A percentile compares a stretch with the other conserved stretches of the same genome.
phyloP scores from a whole-genome alignment of 192 early-diverging fungal genomes.

The Phlyctochytrium planicorne region DNA sequence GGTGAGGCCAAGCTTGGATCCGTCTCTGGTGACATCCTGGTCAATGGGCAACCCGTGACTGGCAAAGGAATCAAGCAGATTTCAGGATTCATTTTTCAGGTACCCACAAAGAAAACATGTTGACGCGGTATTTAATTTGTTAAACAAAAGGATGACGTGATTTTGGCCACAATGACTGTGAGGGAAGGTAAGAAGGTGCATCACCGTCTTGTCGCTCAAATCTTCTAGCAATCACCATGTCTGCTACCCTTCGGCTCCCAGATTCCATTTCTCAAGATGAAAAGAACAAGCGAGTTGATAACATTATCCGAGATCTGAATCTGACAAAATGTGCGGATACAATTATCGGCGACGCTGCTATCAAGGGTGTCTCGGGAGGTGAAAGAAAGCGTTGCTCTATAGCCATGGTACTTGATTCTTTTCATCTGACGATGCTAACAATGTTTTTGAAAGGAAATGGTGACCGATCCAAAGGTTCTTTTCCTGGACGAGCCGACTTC shows the following conservation, averaged over 20 bases:
- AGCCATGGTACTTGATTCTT: too few species aligned
- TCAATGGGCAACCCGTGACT: slow-evolving; percentile 54
- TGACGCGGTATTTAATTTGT: too few species aligned
- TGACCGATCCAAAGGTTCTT: slow-evolving; percentile 65
- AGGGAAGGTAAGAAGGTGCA: slow-evolving; percentile 44
- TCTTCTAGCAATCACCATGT: slow-evolving; percentile 62
- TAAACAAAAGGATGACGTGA: slow-evolving; percentile 68
- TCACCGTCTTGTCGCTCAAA: neutral
- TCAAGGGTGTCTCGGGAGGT: slow-evolving; percentile 74
- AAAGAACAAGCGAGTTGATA: slow-evolving; percentile 47
- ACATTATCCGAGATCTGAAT: slow-evolving; percentile 59
- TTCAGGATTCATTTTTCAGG: slow-evolving; percentile 53
- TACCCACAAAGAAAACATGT: too few species aligned
- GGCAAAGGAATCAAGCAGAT: slow-evolving; percentile 55
- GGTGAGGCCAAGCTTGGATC: slow-evolving; percentile 48
- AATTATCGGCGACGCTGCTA: slow-evolving; percentile 58
- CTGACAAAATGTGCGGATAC: slow-evolving; percentile 69
- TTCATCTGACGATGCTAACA: too few species aligned
- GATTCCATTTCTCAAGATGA: slow-evolving; percentile 37
- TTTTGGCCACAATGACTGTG: slow-evolving; percentile 68
- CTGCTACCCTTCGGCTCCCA: slow-evolving; percentile 56
- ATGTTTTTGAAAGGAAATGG: too few species aligned
- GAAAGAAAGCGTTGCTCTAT: slow-evolving; percentile 75
- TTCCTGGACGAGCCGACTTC: slow-evolving; percentile 76
- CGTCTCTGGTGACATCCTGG: slow-evolving; percentile 50